Evolutionary conservation across 176 grass and related monocot genomes (phyloP).

Genomic region (Calamus simplicifolius): DNA sequence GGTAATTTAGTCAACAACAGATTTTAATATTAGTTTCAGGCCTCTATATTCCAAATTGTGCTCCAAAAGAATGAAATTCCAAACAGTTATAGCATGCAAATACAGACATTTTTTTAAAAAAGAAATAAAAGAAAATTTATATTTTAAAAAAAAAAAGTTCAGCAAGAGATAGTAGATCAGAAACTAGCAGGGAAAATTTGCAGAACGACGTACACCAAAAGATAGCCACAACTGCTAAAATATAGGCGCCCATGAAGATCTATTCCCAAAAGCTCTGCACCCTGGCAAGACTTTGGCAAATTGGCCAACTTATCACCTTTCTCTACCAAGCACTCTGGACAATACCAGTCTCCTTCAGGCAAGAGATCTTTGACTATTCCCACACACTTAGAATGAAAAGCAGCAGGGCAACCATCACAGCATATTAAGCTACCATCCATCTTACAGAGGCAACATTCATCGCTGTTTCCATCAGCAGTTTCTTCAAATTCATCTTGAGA

Average conservation of each 20-base stretch:
- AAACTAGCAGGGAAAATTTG: constrained; percentile 14
- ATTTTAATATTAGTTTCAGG: too few relatives aligned
- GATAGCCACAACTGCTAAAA: constrained; percentile 63
- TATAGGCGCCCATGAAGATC: constrained; percentile 79
- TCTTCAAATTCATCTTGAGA: constrained; percentile 32
- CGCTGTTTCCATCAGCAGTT: constrained; percentile 66
- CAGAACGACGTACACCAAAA: constrained; percentile 74
- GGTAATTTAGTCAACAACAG: too few relatives aligned
- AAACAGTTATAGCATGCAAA: too few relatives aligned
- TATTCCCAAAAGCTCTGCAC: constrained; percentile 66
- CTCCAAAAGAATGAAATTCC: too few relatives aligned
- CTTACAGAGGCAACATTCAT: constrained; percentile 80
- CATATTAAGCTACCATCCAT: constrained; percentile 97
- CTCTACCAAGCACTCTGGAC: constrained; percentile 69
- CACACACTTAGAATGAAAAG: constrained; percentile 94
- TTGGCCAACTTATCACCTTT: constrained; percentile 45
- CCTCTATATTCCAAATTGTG: too few relatives aligned
- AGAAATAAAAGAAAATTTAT: too few relatives aligned
- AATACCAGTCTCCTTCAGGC: constrained; percentile 90
- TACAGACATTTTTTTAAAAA: too few relatives aligned
- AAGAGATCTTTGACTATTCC: constrained; percentile 81
- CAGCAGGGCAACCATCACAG: constrained; percentile 93
- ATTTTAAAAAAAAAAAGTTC: background rate
- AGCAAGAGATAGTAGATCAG: constrained; percentile 10
- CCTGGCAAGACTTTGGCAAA: constrained; percentile 43